These are phyloP conservation scores for Lepidium aucheri DNA, from an alignment of 345 rosid genomes.

Conservation along the genomic window DNA sequence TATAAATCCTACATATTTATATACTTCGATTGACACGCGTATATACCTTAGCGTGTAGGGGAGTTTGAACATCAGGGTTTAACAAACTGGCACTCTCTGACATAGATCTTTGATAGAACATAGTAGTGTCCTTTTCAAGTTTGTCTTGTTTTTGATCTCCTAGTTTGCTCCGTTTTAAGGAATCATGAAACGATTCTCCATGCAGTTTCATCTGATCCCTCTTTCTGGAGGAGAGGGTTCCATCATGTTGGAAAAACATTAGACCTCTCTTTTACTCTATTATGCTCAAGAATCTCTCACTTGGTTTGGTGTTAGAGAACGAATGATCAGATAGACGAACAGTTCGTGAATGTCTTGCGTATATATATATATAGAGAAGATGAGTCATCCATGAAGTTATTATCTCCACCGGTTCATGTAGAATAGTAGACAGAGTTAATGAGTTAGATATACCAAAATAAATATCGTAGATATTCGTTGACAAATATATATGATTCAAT, in stretches of 20 bases:
- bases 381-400: slow-evolving; percentile 16
- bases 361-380: slow-evolving; percentile 1
- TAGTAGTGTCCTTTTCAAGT: slow-evolving; percentile 10
- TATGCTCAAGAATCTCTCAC: not conserved
- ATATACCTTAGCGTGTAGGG: slow-evolving; percentile 17
- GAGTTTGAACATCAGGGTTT: slow-evolving; percentile 13
- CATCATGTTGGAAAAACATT: slow-evolving; percentile 18
- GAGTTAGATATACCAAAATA: slow-evolving; percentile 26
- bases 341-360: not conserved
- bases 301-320: slow-evolving; percentile 14
- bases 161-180: slow-evolving; percentile 17
- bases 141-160: slow-evolving; percentile 8
- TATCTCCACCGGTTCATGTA: slow-evolving; percentile 21
- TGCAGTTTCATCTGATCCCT: slow-evolving; percentile 4
- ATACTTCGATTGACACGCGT: not conserved
- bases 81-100: not conserved
- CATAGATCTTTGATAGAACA: slow-evolving; percentile 4
- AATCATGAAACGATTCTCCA: slow-evolving; percentile 20
- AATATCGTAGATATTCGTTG: slow-evolving; percentile 10
- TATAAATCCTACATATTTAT: not conserved
- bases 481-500: not conserved
- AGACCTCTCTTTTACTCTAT: not conserved
- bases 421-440: slow-evolving; percentile 24
- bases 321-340: slow-evolving; percentile 16
- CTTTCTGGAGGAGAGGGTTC: slow-evolving; percentile 7